Conservation (phyloP, 768 basidiomycete genomes). For the Sarcomyxa edulis region DNA sequence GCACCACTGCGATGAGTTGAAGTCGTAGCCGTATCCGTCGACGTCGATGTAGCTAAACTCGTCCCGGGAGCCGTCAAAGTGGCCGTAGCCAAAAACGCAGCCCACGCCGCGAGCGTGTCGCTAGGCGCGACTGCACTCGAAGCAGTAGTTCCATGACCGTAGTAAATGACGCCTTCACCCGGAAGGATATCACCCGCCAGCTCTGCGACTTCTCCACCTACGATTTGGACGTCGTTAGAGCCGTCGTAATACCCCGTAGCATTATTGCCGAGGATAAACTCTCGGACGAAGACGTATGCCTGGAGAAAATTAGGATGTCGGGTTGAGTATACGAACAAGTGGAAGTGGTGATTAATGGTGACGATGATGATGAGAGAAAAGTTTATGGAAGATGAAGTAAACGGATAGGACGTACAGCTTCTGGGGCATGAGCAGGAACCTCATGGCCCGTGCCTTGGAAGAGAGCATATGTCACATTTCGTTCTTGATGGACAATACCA, state of each 20-base stretch:
- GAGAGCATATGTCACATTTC: conserved; percentile 53
- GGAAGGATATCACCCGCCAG: conserved; percentile 41
- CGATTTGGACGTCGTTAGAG: conserved; percentile 22
- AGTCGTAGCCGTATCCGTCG: no score
- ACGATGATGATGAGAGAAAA: no score
- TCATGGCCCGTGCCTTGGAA: conserved; percentile 38
- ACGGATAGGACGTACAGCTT: conserved; percentile 25
- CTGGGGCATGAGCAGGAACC: conserved; percentile 28
- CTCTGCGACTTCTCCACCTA: conserved; percentile 45
- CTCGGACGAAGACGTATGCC: conserved; percentile 57
- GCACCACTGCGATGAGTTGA: no score
- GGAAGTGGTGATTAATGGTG: no score
- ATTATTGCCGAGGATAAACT: conserved; percentile 64
- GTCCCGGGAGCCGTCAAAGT: conserved; percentile 16
- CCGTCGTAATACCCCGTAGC: conserved; percentile 47
- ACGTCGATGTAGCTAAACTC: no score
- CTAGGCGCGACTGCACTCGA: conserved; percentile 53
- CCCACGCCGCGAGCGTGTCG: conserved; percentile 53
- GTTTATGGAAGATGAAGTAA: no score
- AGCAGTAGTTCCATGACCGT: conserved; percentile 42
- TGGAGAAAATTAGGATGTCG: conserved; percentile 16
- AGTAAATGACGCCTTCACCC: conserved; percentile 51
- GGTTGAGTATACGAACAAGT: neutral
- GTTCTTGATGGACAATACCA: conserved; percentile 71
- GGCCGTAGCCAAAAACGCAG: conserved; percentile 41